Evolutionary conservation across 2,329 filamentous ascomycete genomes (phyloP), one percentile per base, ranked within the genome.

Genomic region (Neonectria neomacrospora): DNA sequence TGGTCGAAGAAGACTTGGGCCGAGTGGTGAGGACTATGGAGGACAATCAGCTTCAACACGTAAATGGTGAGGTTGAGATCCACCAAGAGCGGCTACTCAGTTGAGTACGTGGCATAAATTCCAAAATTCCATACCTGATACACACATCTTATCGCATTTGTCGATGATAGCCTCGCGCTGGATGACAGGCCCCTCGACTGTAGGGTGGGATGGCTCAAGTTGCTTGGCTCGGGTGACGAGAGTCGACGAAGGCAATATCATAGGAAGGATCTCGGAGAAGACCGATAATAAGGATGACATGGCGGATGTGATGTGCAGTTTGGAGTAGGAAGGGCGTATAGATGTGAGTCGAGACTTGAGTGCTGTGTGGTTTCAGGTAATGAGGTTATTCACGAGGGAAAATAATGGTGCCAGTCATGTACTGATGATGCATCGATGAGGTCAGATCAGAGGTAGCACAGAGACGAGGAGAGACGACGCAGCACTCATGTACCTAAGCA

Each of bases 91-190:
- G 12, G 9, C 32, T 14, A 7, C 9, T 18, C 20, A 3, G 18
- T 18, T 50, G 45, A 26, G 32, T 37, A 7, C 1, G 1, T 9
- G 22, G 9, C 23, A 28, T 51, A 23, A 34, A 22, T 39, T 39
- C 32, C 1, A 34, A 48, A 54, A 52, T 26, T 54, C 72, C 86
- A 80, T 77, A 86, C 89, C 84, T 48, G 88, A 88, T 30, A 89
- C 88, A 73, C 90, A 91, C 77, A 93, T 85, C 64, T 85, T 86
- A 63, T 90, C 86, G 57, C 85, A 88, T 74, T 87, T 85, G 72
- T 86, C 83, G 48, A 90, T 82, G 52, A 93, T 83, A n/a, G 90
- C 90, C 54, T 83, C 80, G 59, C 79, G 74, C 62, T 80, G 75
- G 23, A 73, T 71, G 30, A 76, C 74, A 10, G 75, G 71, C 0